Conservation (phyloP, 2,329 filamentous ascomycete species). For the Trichophyton benhamiae region DNA sequence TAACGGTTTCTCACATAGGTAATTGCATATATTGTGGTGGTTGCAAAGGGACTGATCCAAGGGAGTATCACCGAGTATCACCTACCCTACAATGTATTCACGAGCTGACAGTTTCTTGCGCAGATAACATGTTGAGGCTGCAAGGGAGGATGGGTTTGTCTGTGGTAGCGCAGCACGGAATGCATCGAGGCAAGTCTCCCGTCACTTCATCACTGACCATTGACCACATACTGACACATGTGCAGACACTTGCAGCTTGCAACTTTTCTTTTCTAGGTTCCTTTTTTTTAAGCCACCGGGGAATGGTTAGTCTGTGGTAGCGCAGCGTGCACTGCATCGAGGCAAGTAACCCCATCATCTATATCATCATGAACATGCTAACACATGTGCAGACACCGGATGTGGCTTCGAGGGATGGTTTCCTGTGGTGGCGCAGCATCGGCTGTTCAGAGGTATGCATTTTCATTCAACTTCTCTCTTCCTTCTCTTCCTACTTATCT, state of each 20-base stretch:
- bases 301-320: neutral
- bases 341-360: neutral
- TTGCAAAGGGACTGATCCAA: too few species aligned
- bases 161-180: neutral
- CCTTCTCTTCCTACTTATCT: neutral
- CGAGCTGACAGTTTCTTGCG: too few species aligned
- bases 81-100: too few species aligned
- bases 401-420: neutral
- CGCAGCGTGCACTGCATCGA: neutral
- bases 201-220: too few species aligned
- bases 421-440: neutral
- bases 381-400: neutral
- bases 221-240: neutral
- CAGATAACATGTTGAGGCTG: too few species aligned
- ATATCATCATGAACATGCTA: neutral
- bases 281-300: neutral
- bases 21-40: neutral
- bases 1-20: too few species aligned
- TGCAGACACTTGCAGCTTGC: neutral
- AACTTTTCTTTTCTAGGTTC: neutral
- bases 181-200: neutral
- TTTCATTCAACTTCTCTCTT: too few species aligned
- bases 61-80: too few species aligned
- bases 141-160: neutral
- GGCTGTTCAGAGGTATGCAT: slow-evolving; percentile 1